Conservation (phyloP, 345 rosid genomes). For the Sisymbrium altissimum region DNA sequence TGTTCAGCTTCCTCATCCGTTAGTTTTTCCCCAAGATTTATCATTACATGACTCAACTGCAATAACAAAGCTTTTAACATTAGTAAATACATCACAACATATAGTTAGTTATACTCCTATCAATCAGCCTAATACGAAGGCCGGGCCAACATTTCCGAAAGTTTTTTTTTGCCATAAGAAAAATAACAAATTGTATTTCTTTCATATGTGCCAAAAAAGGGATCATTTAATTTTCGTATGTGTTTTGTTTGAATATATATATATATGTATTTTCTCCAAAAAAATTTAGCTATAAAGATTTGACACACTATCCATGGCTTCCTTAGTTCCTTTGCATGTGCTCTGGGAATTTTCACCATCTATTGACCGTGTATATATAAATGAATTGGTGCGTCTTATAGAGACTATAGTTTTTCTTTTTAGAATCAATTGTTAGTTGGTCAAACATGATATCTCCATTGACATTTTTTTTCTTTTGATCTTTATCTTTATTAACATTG, state of each 20-base stretch:
- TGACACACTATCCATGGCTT: no score
- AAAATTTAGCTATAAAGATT: no score
- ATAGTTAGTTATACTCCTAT: background rate
- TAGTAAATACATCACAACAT: background rate
- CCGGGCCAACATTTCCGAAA: no score
- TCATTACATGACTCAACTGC: slow-evolving; percentile 91
- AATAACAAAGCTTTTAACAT: background rate
- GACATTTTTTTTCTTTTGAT: no score
- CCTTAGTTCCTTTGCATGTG: no score
- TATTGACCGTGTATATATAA: background rate
- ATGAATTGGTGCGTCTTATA: background rate
- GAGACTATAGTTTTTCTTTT: background rate
- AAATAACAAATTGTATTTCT: no score
- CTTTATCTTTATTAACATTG: background rate
- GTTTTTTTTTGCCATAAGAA: no score
- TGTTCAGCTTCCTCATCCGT: slow-evolving; percentile 80
- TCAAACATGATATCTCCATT: background rate
- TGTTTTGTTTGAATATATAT: no score
- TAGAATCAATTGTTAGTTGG: background rate
- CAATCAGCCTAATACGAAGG: no score
- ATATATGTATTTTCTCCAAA: no score
- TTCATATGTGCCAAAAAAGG: no score
- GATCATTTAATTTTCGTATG: no score
- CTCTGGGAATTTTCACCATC: background rate
- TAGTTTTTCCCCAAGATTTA: slow-evolving; percentile 85